These are phyloP conservation scores for Flueggea neowawraea DNA, from an alignment of 441 rosid genomes.

Conservation along the genomic window DNA sequence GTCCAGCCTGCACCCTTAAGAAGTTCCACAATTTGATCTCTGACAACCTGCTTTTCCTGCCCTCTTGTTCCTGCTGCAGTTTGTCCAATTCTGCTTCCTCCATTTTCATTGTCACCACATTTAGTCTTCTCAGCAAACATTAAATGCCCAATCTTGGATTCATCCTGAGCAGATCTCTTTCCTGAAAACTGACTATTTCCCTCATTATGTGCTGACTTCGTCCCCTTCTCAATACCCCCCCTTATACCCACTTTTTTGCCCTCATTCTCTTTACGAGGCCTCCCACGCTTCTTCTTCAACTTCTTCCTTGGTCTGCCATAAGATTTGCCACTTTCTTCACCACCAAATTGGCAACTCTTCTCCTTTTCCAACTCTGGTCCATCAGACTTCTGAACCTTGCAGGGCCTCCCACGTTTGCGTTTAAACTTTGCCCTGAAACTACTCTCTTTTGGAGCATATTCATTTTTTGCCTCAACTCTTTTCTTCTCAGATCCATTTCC, in stretches of 20 bases:
- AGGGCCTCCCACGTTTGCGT: slow-evolving; percentile 21
- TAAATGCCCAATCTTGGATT: slow-evolving; percentile 10
- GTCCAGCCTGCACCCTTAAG: slow-evolving; percentile 91
- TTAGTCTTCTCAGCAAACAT: slow-evolving; percentile 9
- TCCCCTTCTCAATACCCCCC: slow-evolving; percentile 13
- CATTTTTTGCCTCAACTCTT: slow-evolving; percentile 4
- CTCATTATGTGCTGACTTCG: slow-evolving; percentile 8
- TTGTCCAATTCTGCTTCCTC: slow-evolving; percentile 14
- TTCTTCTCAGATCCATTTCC: slow-evolving; percentile 12
- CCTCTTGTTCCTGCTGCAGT: slow-evolving; percentile 22
- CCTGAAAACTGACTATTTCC: slow-evolving; percentile 16
- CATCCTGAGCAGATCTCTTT: slow-evolving; percentile 12
- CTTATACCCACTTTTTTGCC: slow-evolving; percentile 10
- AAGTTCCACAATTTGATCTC: slow-evolving; percentile 64
- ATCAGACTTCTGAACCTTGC: slow-evolving; percentile 12
- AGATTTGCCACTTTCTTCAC: neutral
- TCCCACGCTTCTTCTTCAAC: slow-evolving; percentile 25
- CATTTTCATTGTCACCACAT: slow-evolving; percentile 5
- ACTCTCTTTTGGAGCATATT: slow-evolving; percentile 3
- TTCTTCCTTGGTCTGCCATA: slow-evolving; percentile 6
- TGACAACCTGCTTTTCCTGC: slow-evolving; percentile 52
- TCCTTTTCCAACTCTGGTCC: slow-evolving; percentile 2
- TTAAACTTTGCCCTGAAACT: slow-evolving; percentile 5
- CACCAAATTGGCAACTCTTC: neutral
- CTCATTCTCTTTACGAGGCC: slow-evolving; percentile 25